Evolutionary conservation across 1,284 basidiomycete species (phyloP), one percentile per base, ranked within the genome.

Genomic region (Moesziomyces sp.): DNA sequence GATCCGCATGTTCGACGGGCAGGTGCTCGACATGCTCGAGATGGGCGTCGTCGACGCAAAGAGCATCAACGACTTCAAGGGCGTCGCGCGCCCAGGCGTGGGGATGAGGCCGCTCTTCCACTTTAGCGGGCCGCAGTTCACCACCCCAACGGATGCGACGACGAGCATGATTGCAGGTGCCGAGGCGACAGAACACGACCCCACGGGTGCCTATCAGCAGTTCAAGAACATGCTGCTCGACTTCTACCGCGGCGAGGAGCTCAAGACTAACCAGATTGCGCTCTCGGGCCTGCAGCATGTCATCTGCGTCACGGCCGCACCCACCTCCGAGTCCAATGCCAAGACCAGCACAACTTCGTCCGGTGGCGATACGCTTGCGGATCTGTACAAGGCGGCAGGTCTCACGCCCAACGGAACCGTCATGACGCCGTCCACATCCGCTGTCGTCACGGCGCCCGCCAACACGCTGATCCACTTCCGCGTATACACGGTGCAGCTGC

Each of bases 41-140:
- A 86, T 97, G 21, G 94, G 94, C 6, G 90, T 99, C 23, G 91
- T 94, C 52, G 88, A 87, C 38, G 94, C 90, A 80, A 88, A 89
- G 62, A 87, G 89, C 74, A 96, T 98, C 91, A 82, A 87, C 13
- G 89, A 89, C 45, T 92, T 97, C 86, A 93, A 94, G 86, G 93
- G 92, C 92, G 91, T 91, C 47, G 87, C 90, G 42, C 97, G 97
- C 88, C 90, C 92, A 11, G 91, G 93, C 5, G 89, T 92, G 30
- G 95, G 95, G n/a, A 90, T 94, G 78, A 91, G 92, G 77, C 95
- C 96, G 52, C 86, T 98, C 75, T 91, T 99, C 87, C 94, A 97
- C 83, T 99, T 99, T 84, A 93, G 93, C 30, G 96, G 84, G 2
- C 82, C 84, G n/a, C 78, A 84, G 54, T 85, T 85, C 59, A 65